Conservation (phyloP, 352 stramenopile species). For the Globisporangium spinosum region DNA sequence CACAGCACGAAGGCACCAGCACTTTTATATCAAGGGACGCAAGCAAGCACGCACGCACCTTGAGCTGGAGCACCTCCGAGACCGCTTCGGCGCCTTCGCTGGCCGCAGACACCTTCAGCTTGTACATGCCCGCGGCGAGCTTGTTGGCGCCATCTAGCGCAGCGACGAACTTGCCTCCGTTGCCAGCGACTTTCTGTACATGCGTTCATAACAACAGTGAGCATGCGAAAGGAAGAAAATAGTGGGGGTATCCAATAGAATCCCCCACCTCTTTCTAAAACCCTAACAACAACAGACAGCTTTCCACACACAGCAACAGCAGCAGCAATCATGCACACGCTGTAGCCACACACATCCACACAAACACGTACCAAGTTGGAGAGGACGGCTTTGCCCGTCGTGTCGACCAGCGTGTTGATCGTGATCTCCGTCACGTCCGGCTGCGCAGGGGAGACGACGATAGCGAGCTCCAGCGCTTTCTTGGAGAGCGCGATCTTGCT, state of each 20-base stretch:
- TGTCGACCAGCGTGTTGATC: conserved; percentile 71
- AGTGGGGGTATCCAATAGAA: neutral
- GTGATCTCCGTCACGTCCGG: conserved; percentile 48
- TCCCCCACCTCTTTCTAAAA: neutral
- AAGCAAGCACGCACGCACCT: conserved; percentile 22
- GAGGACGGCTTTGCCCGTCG: conserved; percentile 45
- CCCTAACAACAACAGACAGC: neutral
- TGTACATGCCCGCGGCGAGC: conserved; percentile 68
- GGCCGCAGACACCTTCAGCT: conserved; percentile 65
- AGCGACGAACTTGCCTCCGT: conserved; percentile 58
- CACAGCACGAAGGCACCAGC: neutral
- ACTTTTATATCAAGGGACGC: neutral
- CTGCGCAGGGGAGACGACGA: conserved; percentile 56
- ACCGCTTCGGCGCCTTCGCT: conserved; percentile 37
- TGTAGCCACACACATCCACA: neutral
- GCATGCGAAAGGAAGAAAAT: neutral
- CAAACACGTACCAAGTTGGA: conserved; percentile 47
- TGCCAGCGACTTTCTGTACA: conserved; percentile 51
- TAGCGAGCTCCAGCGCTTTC: conserved; percentile 42
- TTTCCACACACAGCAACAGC: neutral
- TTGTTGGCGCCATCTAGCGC: conserved; percentile 38
- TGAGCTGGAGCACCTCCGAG: conserved; percentile 66
- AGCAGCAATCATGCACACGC: neutral
- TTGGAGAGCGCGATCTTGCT: conserved; percentile 43
- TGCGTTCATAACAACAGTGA: neutral